Conservation (phyloP, 2,329 filamentous ascomycete genomes). For the Leptographium lundbergii region DNA sequence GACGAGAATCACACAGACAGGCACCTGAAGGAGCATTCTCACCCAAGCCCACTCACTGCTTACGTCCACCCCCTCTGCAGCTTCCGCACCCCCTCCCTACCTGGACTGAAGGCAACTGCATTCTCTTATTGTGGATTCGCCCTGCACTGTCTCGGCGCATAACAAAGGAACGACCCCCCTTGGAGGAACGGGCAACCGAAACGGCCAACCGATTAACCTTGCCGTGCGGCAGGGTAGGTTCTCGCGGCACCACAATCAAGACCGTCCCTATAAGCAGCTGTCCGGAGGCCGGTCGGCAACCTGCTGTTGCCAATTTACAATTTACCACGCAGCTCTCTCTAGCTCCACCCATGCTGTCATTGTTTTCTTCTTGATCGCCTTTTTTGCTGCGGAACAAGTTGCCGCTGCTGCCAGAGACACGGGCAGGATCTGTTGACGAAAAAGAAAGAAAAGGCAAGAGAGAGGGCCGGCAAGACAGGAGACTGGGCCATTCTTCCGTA, state of each 20-base stretch:
- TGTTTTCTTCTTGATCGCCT: neutral
- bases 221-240: neutral
- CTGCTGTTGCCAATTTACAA: neutral
- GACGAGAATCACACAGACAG: neutral
- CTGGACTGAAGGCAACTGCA: neutral
- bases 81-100: neutral
- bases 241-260: neutral
- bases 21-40: neutral
- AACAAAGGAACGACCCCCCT: neutral
- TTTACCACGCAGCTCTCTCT: neutral
- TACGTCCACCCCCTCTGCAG: neutral
- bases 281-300: neutral
- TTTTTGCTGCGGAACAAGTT: neutral
- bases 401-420: neutral
- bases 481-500: neutral
- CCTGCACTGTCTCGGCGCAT: neutral
- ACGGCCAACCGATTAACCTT: conserved; percentile 3
- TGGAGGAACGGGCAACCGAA: neutral
- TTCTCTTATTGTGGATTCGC: neutral
- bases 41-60: neutral
- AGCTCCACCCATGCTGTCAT: neutral
- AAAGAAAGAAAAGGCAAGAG: neutral
- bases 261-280: neutral
- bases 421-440: neutral
- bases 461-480: neutral